A percentile compares a stretch with the other conserved stretches of the same genome.
These are phyloP conservation scores for Pestalotiopsis sp. DNA, from an alignment of 2,329 filamentous ascomycete species.

Conservation along the genomic window DNA sequence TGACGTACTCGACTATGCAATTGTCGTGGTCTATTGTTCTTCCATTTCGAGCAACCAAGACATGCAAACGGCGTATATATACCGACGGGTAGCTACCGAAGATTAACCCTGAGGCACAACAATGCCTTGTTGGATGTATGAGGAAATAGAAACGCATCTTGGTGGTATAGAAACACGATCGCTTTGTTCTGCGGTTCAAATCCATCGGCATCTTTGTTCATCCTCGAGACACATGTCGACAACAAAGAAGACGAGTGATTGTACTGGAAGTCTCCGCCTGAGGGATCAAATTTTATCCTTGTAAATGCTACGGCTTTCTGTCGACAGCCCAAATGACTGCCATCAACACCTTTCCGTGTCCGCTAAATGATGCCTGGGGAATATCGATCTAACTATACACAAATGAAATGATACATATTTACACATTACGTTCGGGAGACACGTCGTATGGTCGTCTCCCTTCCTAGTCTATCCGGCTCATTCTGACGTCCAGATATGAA, in stretches of 20 bases:
- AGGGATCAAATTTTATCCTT: not conserved
- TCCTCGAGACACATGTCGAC: not conserved
- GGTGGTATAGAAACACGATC: not conserved
- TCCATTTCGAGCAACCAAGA: not conserved
- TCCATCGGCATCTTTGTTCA: not conserved
- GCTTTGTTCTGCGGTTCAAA: not conserved
- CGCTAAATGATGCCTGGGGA: not conserved
- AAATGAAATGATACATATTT: slow-evolving; percentile 5
- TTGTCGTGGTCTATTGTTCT: not conserved
- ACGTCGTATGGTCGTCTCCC: not conserved
- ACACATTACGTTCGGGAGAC: slow-evolving; percentile 1
- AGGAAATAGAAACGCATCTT: not conserved
- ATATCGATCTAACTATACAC: slow-evolving; percentile 8
- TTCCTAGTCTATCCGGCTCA: slow-evolving; percentile 18
- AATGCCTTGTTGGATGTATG: not conserved
- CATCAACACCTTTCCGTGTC: not conserved
- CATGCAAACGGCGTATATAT: not conserved
- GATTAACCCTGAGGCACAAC: not conserved
- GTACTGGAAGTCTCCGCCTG: not conserved
- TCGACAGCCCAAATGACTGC: not conserved
- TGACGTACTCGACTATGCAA: not conserved
- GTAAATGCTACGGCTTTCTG: not conserved
- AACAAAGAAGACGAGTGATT: not conserved
- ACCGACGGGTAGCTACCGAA: not conserved
- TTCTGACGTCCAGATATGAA: slow-evolving; percentile 27